phyloP scores from a whole-genome alignment of 345 rosid species.

The Angophora floribunda region DNA sequence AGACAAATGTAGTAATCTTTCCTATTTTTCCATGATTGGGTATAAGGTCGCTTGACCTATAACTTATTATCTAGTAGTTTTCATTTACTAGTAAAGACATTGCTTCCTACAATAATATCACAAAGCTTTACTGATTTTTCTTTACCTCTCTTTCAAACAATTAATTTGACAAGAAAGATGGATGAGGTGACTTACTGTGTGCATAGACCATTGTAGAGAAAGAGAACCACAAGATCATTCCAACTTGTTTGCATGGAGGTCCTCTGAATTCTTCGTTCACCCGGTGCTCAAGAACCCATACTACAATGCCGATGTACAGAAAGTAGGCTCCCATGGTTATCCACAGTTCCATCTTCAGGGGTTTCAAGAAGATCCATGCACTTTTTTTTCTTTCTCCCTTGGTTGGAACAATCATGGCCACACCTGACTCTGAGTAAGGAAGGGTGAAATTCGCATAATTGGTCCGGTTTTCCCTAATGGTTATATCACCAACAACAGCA shows the following conservation, averaged over 20 bases:
- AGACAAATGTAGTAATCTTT: background rate
- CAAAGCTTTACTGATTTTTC: background rate
- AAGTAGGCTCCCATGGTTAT: background rate
- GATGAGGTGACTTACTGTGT: slow-evolving; percentile 10
- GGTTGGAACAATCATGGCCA: slow-evolving; percentile 19
- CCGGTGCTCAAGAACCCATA: slow-evolving; percentile 24
- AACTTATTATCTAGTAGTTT: background rate
- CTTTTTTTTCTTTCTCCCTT: background rate
- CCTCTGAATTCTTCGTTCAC: slow-evolving; percentile 14
- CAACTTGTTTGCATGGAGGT: slow-evolving; percentile 1
- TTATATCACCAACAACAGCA: slow-evolving; percentile 14
- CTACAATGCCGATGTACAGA: slow-evolving; percentile 11
- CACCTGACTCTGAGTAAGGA: slow-evolving; percentile 24
- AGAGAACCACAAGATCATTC: slow-evolving; percentile 21
- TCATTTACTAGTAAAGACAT: background rate
- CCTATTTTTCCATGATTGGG: background rate
- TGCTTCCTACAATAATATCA: background rate
- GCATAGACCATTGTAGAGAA: slow-evolving; percentile 23
- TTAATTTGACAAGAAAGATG: background rate
- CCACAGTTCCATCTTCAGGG: slow-evolving; percentile 31
- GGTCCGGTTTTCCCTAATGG: slow-evolving; percentile 3
- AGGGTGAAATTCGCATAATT: slow-evolving; percentile 20
- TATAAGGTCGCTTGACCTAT: background rate
- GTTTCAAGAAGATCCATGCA: slow-evolving; percentile 35
- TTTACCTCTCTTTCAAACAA: background rate